Evolutionary conservation across 208 protist genomes (phyloP).

Genomic region (Leishmania major): DNA sequence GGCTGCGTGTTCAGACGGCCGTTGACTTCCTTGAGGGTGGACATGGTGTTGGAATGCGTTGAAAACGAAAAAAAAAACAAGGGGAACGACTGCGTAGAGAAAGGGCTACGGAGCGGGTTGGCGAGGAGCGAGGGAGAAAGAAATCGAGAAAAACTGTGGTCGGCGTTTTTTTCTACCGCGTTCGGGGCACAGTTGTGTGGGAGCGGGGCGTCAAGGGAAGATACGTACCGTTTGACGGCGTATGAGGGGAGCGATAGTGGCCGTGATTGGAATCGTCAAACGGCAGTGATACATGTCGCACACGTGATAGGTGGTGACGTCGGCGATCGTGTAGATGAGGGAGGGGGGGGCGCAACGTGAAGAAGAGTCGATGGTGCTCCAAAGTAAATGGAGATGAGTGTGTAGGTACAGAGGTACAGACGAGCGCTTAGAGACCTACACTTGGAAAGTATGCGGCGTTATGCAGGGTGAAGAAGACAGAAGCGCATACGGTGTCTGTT

Average conservation of each 20-base stretch:
- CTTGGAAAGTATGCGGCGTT: neutral
- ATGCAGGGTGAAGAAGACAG: neutral
- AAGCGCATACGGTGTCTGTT: neutral
- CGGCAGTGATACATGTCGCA: neutral
- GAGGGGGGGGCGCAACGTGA: neutral
- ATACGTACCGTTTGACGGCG: neutral
- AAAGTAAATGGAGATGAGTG: neutral
- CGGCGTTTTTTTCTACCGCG: neutral
- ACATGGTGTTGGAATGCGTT: slow-evolving; percentile 44
- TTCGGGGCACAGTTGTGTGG: neutral
- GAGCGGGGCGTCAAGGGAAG: too few relatives aligned
- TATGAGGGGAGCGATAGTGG: neutral
- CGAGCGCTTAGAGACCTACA: neutral
- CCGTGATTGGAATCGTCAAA: neutral
- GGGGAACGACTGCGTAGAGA: neutral
- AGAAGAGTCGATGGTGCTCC: neutral
- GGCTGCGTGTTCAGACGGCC: slow-evolving; percentile 78
- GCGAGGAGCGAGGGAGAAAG: neutral
- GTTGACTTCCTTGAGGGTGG: slow-evolving; percentile 87
- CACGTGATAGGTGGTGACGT: neutral
- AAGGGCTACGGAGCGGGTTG: neutral
- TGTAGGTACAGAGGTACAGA: neutral
- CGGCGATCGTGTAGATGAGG: neutral
- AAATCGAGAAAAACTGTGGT: neutral
- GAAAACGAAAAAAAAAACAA: slow-evolving; percentile 5